Conservation (phyloP, 2,329 filamentous ascomycete genomes). For the Colletotrichum sp. region DNA sequence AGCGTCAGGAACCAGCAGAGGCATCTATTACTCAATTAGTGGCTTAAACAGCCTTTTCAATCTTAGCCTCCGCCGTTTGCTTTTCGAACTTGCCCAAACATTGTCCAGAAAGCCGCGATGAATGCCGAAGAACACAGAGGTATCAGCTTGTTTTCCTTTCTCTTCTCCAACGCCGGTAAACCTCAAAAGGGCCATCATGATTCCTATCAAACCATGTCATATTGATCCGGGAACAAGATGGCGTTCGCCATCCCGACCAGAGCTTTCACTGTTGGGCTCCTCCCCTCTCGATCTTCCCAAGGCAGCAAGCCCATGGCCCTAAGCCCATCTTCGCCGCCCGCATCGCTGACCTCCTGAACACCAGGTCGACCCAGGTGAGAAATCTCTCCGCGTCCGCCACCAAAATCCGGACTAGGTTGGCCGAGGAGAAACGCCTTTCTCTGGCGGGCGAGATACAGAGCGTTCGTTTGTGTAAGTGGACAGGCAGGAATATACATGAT, state of each 20-base stretch:
- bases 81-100: background rate
- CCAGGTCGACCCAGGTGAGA: conserved; percentile 38
- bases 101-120: background rate
- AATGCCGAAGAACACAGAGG: background rate
- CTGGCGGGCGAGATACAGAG: conserved; percentile 61
- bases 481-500: conserved; percentile 46
- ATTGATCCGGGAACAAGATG: conserved; percentile 46
- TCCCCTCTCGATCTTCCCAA: conserved; percentile 42
- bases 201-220: conserved; percentile 27
- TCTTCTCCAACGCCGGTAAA: background rate
- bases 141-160: background rate
- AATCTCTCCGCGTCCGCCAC: conserved; percentile 36
- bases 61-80: background rate
- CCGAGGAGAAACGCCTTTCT: conserved; percentile 48
- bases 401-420: conserved; percentile 46
- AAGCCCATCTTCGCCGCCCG: conserved; percentile 43
- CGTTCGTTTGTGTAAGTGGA: conserved; percentile 61
- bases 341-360: conserved; percentile 41
- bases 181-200: background rate
- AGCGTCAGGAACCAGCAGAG: background rate
- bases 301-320: conserved; percentile 46
- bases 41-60: background rate
- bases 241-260: conserved; percentile 42
- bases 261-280: conserved; percentile 34
- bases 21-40: background rate